Evolutionary conservation across 2,329 filamentous ascomycete species (phyloP).

Genomic region (Paramyrothecium sp.): DNA sequence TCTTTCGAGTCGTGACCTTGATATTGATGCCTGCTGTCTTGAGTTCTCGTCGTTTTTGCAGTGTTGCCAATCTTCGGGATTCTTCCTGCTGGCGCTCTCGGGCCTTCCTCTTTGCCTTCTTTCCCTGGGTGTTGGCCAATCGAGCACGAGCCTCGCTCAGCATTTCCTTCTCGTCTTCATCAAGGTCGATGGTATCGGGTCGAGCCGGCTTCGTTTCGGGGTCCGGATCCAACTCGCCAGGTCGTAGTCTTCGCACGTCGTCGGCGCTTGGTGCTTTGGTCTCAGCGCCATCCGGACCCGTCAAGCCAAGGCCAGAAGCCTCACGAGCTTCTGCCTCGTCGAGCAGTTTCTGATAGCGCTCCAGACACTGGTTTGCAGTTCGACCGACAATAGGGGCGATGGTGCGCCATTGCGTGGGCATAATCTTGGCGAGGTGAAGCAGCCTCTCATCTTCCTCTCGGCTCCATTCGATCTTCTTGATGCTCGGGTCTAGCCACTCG

Average conservation of each 20-base stretch:
- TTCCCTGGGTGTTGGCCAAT: constrained; percentile 95
- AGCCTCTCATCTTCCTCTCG: constrained; percentile 98
- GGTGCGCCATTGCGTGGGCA: constrained; percentile 98
- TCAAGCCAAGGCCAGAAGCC: constrained; percentile 77
- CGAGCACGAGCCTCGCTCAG: constrained; percentile 94
- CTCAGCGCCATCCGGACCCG: constrained; percentile 84
- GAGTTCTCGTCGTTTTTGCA: constrained; percentile 94
- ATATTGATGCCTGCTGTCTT: constrained; percentile 99
- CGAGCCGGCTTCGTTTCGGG: constrained; percentile 94
- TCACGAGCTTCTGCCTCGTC: constrained; percentile 94
- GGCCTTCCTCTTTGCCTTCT: constrained; percentile 98
- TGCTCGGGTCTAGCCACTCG: constrained; percentile 97
- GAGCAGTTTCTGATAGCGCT: constrained; percentile 93
- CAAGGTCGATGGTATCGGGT: constrained; percentile 95
- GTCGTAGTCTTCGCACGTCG: constrained; percentile 82
- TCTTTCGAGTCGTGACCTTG: constrained; percentile 87
- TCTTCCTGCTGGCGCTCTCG: constrained; percentile 94
- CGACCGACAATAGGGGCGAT: constrained; percentile 96
- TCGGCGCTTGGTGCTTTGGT: constrained; percentile 85
- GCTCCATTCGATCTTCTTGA: constrained; percentile 99
- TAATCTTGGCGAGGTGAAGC: constrained; percentile 92
- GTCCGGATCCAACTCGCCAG: constrained; percentile 95
- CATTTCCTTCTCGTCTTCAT: constrained; percentile 99
- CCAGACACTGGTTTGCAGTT: constrained; percentile 94
- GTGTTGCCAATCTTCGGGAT: constrained; percentile 80